A percentile compares a stretch with the other conserved stretches of the same genome.
Evolutionary conservation across 2,329 filamentous ascomycete species (phyloP).

Genomic region (Arthrobotrys entomopaga): DNA sequence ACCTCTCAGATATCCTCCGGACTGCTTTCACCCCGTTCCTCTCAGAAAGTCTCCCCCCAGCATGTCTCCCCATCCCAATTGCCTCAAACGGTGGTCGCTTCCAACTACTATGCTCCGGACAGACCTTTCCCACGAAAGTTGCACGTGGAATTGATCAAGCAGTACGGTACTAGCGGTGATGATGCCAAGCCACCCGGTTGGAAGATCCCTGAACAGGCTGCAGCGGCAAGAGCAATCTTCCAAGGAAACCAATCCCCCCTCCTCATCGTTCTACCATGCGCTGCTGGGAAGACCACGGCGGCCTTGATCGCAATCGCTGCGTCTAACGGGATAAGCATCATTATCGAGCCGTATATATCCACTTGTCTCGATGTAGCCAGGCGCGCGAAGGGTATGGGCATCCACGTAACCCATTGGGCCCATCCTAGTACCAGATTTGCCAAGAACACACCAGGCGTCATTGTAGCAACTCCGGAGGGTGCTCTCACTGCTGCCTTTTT

Average conservation of each 20-base stretch:
- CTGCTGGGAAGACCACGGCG: constrained; percentile 13
- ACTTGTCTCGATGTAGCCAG: constrained; percentile 6
- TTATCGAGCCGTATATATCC: constrained; percentile 12
- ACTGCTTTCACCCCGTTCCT: too few relatives aligned
- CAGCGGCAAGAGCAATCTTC: constrained; percentile 14
- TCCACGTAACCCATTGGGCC: constrained; percentile 5
- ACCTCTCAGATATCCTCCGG: too few relatives aligned
- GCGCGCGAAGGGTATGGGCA: constrained; percentile 11
- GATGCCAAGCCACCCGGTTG: neutral
- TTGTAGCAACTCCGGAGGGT: constrained; percentile 16
- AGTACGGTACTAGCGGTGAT: neutral
- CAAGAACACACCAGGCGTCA: neutral
- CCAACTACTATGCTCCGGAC: neutral
- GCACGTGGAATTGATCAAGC: neutral
- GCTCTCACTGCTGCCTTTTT: neutral
- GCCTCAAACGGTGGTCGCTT: neutral
- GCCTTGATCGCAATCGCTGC: constrained; percentile 4
- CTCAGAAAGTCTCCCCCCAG: too few relatives aligned
- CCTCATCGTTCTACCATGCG: neutral
- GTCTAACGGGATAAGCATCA: constrained; percentile 9
- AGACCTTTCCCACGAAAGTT: neutral
- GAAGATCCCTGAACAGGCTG: constrained; percentile 11
- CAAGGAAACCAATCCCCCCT: constrained; percentile 5
- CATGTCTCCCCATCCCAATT: too few relatives aligned
- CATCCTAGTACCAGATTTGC: neutral